Base-by-base conservation (phyloP, 2,329 filamentous ascomycete genomes). In the Calonectria honghensis region DNA sequence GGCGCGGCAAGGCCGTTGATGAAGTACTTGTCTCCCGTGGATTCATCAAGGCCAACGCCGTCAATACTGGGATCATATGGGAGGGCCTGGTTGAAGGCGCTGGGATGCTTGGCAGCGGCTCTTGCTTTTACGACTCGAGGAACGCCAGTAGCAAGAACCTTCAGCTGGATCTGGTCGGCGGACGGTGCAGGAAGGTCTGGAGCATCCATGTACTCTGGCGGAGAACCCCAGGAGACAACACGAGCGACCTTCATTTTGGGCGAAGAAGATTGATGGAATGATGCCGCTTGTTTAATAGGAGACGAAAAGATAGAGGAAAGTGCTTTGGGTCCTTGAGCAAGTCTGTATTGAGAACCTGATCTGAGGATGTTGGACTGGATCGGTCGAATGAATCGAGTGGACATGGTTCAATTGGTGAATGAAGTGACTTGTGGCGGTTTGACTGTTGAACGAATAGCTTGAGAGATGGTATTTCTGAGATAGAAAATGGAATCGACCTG, bases 41-140 rank as follows among this genome's bases (percentile, higher is more conserved):
- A 37, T 16, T 74, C 74, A 16, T 76, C 72, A 5, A 72, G 16
- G 3, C 72, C 74, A 18, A 72, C 72, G 1, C 74, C 74, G 32
- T 74, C 72, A 13, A 76, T 35, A n/a, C 74, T 71, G 29, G 74
- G 74, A 31, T 72, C 65, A 29, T 67, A 73, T 5, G 74, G 74
- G 7, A 76, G 72, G 4, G 64, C 3, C 4, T 65, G 41, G 5
- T 45, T 50, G 54, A 41, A 41, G 1, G 72, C 64, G 16, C 50
- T 74, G 20, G 64, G 69, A 18, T 74, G 72, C 11, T 68, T 66
- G 1, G 68, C 52, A 6, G 45, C 32, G 6, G 72, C 72, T 14
- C 72, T 39, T n/a, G 51, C 48, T 27, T n/a, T 32, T 2, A 74
- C 72, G 3, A 74, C 67, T 24, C 54, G 41, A 7, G 68, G 72